Percentiles rank a stretch among this genome's conserved stretches.
These are phyloP conservation scores for Barnettozyma hawaiiensis DNA, from an alignment of 1,139 yeast species.

Conservation along the genomic window DNA sequence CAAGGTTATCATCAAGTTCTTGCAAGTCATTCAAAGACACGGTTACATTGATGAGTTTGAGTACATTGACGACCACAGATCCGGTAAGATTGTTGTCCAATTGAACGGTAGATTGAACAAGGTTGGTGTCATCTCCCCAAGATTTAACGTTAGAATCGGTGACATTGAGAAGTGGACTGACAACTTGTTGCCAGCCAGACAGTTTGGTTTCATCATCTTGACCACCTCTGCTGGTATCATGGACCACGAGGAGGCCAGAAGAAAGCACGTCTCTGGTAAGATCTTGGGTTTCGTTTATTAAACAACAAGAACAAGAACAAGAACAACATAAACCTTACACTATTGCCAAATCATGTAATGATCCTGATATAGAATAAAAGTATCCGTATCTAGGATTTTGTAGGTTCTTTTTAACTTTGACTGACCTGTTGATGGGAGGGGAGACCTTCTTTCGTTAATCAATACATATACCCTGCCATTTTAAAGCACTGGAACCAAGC, in stretches of 20 bases:
- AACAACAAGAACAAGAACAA: too few species aligned
- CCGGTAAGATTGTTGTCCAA: conserved; percentile 96
- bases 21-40: conserved; percentile 97
- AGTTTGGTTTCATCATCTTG: conserved; percentile 93
- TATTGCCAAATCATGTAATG: too few species aligned
- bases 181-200: conserved; percentile 98
- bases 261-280: conserved; percentile 99
- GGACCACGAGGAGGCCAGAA: conserved; percentile 99
- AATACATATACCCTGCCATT: too few species aligned
- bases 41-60: conserved; percentile 99
- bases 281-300: conserved; percentile 95
- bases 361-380: conserved; percentile 13
- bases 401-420: too few species aligned
- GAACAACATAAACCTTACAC: too few species aligned
- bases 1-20: conserved; percentile 95
- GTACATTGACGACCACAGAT: conserved; percentile 98
- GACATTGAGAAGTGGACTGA: conserved; percentile 99
- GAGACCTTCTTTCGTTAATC: too few species aligned
- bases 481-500: too few species aligned
- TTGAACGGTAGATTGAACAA: conserved; percentile 98
- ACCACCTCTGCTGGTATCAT: conserved; percentile 99
- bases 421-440: too few species aligned
- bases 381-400: conserved; percentile 13
- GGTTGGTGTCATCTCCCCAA: conserved; percentile 98
- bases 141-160: conserved; percentile 90